Conservation (phyloP, 768 basidiomycete species). For the Rhizopogon rudus region DNA sequence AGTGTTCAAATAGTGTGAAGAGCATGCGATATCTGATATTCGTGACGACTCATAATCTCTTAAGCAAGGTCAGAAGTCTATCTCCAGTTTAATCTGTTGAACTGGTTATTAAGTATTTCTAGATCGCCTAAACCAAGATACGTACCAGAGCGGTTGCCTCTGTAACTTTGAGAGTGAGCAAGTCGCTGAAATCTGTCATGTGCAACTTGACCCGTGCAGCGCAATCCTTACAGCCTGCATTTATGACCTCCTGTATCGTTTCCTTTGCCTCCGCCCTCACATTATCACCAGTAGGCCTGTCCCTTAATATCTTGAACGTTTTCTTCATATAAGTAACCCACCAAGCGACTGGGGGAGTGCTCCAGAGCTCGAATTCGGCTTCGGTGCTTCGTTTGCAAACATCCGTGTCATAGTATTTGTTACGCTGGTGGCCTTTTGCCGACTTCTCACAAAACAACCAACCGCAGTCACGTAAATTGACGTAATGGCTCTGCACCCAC, state of each 20-base stretch:
- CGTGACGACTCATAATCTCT: too few species aligned
- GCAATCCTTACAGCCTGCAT: conserved; percentile 1
- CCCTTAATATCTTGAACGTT: not conserved
- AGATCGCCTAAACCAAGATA: too few species aligned
- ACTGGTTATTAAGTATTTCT: not conserved
- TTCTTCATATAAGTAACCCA: conserved; percentile 7
- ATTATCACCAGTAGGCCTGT: not conserved
- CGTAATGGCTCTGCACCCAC: conserved; percentile 1
- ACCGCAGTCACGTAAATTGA: too few species aligned
- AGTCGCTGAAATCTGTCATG: conserved; percentile 10
- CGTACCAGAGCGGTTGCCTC: conserved; percentile 11
- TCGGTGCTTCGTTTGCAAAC: not conserved
- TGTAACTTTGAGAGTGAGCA: conserved; percentile 8
- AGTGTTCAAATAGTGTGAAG: too few species aligned
- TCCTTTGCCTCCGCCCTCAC: not conserved
- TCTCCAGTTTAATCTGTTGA: not conserved
- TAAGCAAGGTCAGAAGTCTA: not conserved
- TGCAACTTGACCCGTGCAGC: conserved; percentile 1
- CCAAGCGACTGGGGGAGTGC: not conserved
- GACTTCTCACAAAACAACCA: not conserved
- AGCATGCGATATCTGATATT: too few species aligned
- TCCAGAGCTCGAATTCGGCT: not conserved
- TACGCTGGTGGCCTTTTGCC: too few species aligned
- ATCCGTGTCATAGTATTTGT: too few species aligned
- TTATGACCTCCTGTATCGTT: not conserved